Conservation (phyloP, 768 basidiomycete genomes). For the Peribolospora baueri region DNA sequence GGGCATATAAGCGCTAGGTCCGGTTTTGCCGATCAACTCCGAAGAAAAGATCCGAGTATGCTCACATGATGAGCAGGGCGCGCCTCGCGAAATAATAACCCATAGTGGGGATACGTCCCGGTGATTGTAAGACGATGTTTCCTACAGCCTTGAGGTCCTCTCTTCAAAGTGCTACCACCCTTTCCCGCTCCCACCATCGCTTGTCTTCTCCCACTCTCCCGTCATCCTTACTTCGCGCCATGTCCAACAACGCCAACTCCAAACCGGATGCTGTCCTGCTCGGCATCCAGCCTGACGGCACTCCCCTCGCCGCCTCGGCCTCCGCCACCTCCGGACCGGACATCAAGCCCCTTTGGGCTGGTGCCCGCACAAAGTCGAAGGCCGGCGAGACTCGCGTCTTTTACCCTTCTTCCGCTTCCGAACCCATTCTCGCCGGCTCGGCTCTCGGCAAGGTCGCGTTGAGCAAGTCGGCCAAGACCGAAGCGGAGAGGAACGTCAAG, state of each 20-base stretch:
- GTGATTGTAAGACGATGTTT: no score
- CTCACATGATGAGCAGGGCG: no score
- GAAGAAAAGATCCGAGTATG: no score
- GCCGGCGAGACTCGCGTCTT: constrained; percentile 14
- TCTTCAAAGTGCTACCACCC: no score
- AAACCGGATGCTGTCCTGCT: background rate
- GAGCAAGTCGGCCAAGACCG: constrained; percentile 3
- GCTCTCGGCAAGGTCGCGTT: background rate
- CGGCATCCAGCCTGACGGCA: constrained; percentile 1
- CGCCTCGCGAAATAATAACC: no score
- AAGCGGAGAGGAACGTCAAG: constrained; percentile 8
- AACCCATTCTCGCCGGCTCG: constrained; percentile 7
- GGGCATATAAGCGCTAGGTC: no score
- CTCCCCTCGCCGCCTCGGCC: background rate
- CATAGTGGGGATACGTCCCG: no score
- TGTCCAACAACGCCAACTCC: constrained; percentile 1
- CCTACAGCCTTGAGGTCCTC: no score
- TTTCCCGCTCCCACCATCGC: background rate
- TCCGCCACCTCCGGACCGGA: background rate
- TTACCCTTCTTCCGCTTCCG: constrained; percentile 18
- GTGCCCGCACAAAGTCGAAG: constrained; percentile 12
- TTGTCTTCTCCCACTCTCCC: background rate
- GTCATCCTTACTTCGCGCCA: constrained; percentile 1
- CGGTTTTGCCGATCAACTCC: no score
- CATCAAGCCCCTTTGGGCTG: constrained; percentile 7